These are phyloP conservation scores for Plasmodium malariae DNA, from an alignment of 169 alveolate genomes.

Conservation along the genomic window DNA sequence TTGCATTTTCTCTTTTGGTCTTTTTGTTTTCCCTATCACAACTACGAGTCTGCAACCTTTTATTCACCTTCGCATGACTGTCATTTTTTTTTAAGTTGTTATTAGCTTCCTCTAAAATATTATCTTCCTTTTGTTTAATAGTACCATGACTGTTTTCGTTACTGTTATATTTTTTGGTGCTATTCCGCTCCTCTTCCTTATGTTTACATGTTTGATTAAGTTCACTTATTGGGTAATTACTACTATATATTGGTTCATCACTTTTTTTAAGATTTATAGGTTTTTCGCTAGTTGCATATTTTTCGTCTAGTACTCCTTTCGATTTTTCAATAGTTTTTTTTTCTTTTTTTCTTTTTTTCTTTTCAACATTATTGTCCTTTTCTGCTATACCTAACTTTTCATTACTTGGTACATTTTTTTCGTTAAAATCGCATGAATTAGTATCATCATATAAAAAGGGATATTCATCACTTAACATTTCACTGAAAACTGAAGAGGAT, in stretches of 20 bases:
- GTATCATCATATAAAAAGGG: not conserved
- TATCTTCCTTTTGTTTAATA: not conserved
- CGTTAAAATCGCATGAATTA: not conserved
- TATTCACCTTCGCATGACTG: not conserved
- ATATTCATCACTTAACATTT: constrained; percentile 5
- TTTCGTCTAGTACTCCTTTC: constrained; percentile 7
- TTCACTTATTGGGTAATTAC: not conserved
- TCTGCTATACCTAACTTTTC: not conserved
- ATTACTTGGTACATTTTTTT: not conserved
- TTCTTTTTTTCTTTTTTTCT: constrained; percentile 22
- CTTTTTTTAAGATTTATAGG: constrained; percentile 2
- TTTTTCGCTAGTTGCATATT: not conserved
- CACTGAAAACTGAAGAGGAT: constrained; percentile 29
- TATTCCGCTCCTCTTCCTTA: not conserved
- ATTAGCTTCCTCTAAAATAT: not conserved
- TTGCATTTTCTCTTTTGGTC: not conserved
- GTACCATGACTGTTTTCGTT: not conserved
- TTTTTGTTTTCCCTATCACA: constrained; percentile 15
- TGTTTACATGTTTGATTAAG: too few species aligned
- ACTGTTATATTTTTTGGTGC: not conserved
- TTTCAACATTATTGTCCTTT: constrained; percentile 21
- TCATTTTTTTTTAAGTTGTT: not conserved
- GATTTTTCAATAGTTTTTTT: constrained; percentile 22
- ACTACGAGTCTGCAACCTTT: not conserved
- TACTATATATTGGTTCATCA: not conserved